These are phyloP conservation scores for Solanum lycopersicoides DNA, from an alignment of 257 asterid species.

Conservation along the genomic window DNA sequence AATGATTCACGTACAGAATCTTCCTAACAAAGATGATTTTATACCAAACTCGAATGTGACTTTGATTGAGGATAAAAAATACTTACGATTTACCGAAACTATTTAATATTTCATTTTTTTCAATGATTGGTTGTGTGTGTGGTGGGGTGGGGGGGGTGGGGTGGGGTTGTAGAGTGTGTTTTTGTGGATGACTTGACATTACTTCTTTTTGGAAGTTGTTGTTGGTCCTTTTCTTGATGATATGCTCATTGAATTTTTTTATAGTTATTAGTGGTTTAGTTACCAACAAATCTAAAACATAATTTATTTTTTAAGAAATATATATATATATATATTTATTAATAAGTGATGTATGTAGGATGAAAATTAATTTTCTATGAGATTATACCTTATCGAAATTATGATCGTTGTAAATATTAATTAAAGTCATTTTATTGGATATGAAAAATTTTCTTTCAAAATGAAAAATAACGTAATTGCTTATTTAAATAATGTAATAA, in stretches of 20 bases:
- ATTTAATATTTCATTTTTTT: neutral
- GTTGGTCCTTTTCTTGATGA: neutral
- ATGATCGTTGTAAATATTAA: neutral
- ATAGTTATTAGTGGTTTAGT: neutral
- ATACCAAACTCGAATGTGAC: neutral
- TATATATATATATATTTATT: neutral
- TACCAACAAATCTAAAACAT: neutral
- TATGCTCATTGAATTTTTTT: neutral
- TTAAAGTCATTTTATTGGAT: too few species aligned
- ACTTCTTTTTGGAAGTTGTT: neutral
- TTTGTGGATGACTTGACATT: neutral
- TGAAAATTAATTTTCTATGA: neutral
- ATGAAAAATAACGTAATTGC: neutral
- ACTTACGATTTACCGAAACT: neutral
- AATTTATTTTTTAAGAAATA: neutral
- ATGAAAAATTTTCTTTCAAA: neutral
- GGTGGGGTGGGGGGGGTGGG: neutral
- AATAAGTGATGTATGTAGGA: neutral
- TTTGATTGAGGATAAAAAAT: neutral
- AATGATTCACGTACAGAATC: neutral
- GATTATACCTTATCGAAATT: neutral
- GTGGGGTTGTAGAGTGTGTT: neutral
- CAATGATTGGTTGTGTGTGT: neutral
- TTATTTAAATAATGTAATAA: too few species aligned
- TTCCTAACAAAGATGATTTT: neutral